Conservation (phyloP, 129 eudicot species). For the Flaveria trinervia region DNA sequence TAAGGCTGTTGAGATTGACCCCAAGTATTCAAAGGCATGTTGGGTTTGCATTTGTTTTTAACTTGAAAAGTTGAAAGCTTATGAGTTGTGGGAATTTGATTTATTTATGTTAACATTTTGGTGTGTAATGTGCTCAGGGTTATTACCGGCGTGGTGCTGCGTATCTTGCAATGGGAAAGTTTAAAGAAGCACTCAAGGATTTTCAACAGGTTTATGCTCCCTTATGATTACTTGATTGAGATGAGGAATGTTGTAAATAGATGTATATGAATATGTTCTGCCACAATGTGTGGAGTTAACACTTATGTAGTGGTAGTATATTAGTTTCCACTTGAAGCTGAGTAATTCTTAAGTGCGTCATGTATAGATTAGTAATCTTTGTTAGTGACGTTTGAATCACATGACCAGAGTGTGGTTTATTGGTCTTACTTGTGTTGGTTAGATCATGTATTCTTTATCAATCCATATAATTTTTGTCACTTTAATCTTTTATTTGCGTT, state of each 20-base stretch:
- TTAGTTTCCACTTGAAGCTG: conserved; percentile 14
- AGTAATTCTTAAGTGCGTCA: background rate
- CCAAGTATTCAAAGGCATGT: conserved; percentile 84
- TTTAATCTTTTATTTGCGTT: background rate
- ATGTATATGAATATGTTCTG: background rate
- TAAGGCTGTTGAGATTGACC: conserved; percentile 87
- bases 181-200: conserved; percentile 96
- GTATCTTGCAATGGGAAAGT: conserved; percentile 90
- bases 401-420: background rate
- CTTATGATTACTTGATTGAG: background rate
- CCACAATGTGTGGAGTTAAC: background rate
- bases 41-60: background rate
- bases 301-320: background rate
- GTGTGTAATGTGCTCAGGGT: conserved; percentile 47
- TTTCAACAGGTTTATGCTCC: conserved; percentile 73
- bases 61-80: background rate
- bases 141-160: conserved; percentile 98
- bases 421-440: background rate
- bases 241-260: background rate
- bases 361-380: background rate
- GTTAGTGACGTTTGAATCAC: conserved; percentile 7
- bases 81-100: background rate
- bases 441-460: background rate
- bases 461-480: background rate
- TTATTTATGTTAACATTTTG: background rate